phyloP scores from a whole-genome alignment of 2,329 filamentous ascomycete genomes.

The Colletotrichum endophyticum region DNA sequence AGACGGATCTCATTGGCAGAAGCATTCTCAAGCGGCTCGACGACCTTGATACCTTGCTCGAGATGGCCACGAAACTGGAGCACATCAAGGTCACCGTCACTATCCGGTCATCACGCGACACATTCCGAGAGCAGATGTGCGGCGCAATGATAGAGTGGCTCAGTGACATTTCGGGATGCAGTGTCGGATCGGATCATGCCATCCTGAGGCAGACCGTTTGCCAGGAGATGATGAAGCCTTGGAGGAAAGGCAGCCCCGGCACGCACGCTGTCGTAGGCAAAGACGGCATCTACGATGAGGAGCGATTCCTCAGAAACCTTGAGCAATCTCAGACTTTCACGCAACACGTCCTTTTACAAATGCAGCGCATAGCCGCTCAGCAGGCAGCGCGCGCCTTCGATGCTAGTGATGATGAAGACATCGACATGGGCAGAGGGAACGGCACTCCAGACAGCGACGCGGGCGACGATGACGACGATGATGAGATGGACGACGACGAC shows the following conservation, averaged over 20 bases:
- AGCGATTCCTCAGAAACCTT: conserved; percentile 60
- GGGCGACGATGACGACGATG: conserved; percentile 39
- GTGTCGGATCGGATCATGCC: conserved; percentile 78
- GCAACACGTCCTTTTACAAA: conserved; percentile 37
- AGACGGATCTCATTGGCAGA: conserved; percentile 87
- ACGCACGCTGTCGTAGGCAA: conserved; percentile 79
- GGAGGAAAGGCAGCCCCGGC: conserved; percentile 85
- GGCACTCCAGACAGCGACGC: conserved; percentile 18
- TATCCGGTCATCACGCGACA: conserved; percentile 90
- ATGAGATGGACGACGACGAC: conserved; percentile 58
- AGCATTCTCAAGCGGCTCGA: conserved; percentile 80
- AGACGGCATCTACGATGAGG: conserved; percentile 83
- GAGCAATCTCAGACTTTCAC: conserved; percentile 38
- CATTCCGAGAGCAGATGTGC: conserved; percentile 97
- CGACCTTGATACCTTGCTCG: conserved; percentile 75
- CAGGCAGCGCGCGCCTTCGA: conserved; percentile 40
- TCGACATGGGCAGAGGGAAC: conserved; percentile 25
- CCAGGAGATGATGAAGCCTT: conserved; percentile 87
- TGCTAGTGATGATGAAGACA: conserved; percentile 37
- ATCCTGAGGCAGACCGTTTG: conserved; percentile 84
- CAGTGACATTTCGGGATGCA: conserved; percentile 88
- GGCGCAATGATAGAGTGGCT: conserved; percentile 98
- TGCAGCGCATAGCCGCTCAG: conserved; percentile 24
- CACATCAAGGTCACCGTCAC: conserved; percentile 96
- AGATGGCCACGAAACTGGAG: conserved; percentile 85